These are phyloP conservation scores for Diaporthe australafricana DNA, from an alignment of 2,329 filamentous ascomycete genomes.

Conservation along the genomic window DNA sequence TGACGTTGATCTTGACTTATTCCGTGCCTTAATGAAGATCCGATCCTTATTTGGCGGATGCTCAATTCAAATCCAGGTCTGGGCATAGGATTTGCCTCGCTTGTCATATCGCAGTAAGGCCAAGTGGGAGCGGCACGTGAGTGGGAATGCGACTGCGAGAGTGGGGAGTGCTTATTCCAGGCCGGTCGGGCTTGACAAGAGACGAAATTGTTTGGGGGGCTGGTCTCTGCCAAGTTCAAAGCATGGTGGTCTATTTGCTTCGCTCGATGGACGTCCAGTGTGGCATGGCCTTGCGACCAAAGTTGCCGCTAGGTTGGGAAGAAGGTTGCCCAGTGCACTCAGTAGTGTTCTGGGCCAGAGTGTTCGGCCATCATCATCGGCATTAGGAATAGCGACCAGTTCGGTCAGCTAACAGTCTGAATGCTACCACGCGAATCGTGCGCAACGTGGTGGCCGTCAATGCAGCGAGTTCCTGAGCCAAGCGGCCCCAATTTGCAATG, in stretches of 20 bases:
- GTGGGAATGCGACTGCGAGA: slow-evolving; percentile 10
- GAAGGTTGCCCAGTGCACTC: neutral
- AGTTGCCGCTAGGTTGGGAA: neutral
- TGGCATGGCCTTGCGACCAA: neutral
- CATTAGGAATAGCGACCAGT: neutral
- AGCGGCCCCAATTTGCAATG: slow-evolving; percentile 10
- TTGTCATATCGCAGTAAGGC: neutral
- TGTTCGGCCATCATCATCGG: neutral
- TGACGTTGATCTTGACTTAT: slow-evolving; percentile 2
- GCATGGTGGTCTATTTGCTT: neutral
- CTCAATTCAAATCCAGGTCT: slow-evolving; percentile 1
- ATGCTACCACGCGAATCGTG: neutral
- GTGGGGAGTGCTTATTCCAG: neutral
- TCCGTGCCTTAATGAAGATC: slow-evolving; percentile 21
- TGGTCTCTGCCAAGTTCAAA: neutral
- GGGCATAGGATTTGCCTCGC: neutral
- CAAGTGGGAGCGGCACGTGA: neutral
- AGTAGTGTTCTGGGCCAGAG: neutral
- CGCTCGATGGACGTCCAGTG: neutral
- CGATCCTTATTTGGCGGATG: slow-evolving; percentile 3
- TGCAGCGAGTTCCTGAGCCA: slow-evolving; percentile 15
- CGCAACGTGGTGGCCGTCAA: slow-evolving; percentile 7
- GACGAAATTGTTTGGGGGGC: neutral
- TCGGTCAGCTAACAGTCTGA: neutral
- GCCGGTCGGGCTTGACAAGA: neutral